Percentiles rank a stretch among this genome's conserved stretches.
Evolutionary conservation across 2,329 filamentous ascomycete species (phyloP).

Genomic region (Neobulgaria alba): DNA sequence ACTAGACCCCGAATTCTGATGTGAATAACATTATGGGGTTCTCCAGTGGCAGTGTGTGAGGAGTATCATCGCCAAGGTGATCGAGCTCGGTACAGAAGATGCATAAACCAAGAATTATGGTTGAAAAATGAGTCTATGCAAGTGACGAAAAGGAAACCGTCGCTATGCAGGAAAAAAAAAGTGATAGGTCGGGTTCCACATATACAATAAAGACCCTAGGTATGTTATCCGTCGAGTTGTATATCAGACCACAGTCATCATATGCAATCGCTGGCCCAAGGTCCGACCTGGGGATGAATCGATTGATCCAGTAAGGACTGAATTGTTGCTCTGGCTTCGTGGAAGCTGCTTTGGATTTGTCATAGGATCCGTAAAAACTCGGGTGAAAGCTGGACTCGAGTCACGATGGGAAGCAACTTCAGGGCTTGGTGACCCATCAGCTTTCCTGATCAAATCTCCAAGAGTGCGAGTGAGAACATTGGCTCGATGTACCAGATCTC

Average conservation of each 20-base stretch:
- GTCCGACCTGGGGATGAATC: slow-evolving; percentile 44
- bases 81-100: slow-evolving; percentile 15
- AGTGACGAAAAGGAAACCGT: slow-evolving; percentile 24
- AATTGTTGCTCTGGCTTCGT: slow-evolving; percentile 46
- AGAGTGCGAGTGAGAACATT: slow-evolving; percentile 50
- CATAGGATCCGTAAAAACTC: slow-evolving; percentile 55
- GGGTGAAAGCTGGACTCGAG: slow-evolving; percentile 58
- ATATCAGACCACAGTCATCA: slow-evolving; percentile 53
- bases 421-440: slow-evolving; percentile 49
- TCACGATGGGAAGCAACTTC: slow-evolving; percentile 41
- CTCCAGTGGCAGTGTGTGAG: no score
- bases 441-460: slow-evolving; percentile 50
- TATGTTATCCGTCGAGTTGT: no score
- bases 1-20: no score
- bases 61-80: no score
- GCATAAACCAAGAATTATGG: slow-evolving; percentile 13
- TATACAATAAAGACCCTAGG: slow-evolving; percentile 26
- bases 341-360: slow-evolving; percentile 44
- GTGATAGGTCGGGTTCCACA: slow-evolving; percentile 11
- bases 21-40: no score
- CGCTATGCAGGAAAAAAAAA: slow-evolving; percentile 34
- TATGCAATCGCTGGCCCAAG: slow-evolving; percentile 47
- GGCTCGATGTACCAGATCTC: slow-evolving; percentile 55
- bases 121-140: no score
- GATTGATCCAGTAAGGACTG: slow-evolving; percentile 42